Percentiles rank a stretch among this genome's conserved stretches.
phyloP scores from a whole-genome alignment of 805 yeast genomes.

The Ogataea trehalophila region DNA sequence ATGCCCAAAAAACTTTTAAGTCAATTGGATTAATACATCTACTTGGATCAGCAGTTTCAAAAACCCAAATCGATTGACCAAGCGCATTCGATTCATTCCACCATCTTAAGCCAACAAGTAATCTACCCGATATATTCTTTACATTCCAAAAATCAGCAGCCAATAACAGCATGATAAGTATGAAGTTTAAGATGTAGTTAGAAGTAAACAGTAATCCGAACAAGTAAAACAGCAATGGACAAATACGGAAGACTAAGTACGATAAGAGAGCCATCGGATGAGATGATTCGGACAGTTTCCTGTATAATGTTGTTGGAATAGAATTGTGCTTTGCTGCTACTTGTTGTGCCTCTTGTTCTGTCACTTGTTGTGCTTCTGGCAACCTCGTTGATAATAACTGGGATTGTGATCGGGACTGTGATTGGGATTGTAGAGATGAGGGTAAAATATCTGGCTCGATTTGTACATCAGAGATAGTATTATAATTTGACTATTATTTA shows the following conservation, averaged over 20 bases:
- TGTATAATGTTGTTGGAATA: conserved; percentile 34
- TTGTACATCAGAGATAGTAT: too few species aligned
- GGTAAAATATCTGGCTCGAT: too few species aligned
- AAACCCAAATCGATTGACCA: conserved; percentile 79
- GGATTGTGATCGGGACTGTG: neutral
- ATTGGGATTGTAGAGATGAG: neutral
- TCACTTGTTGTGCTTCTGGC: neutral
- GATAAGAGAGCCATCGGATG: conserved; percentile 76
- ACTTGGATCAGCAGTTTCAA: conserved; percentile 74
- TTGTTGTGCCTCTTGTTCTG: conserved; percentile 3
- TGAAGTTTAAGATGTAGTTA: conserved; percentile 71
- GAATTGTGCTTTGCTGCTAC: conserved; percentile 1
- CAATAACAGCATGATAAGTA: conserved; percentile 64
- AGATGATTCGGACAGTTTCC: conserved; percentile 59
- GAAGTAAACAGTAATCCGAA: conserved; percentile 68
- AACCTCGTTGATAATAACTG: neutral
- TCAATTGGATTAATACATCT: conserved; percentile 84
- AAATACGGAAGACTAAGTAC: conserved; percentile 56
- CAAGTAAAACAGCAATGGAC: conserved; percentile 61
- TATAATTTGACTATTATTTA: too few species aligned
- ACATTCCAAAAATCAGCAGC: conserved; percentile 94
- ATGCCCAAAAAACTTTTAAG: conserved; percentile 81
- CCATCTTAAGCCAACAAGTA: conserved; percentile 91
- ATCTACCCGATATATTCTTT: conserved; percentile 85
- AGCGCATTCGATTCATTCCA: conserved; percentile 79